Evolutionary conservation across 2,329 filamentous ascomycete genomes (phyloP), one percentile per base, ranked within the genome.

Genomic region (Colletotrichum paranaense): DNA sequence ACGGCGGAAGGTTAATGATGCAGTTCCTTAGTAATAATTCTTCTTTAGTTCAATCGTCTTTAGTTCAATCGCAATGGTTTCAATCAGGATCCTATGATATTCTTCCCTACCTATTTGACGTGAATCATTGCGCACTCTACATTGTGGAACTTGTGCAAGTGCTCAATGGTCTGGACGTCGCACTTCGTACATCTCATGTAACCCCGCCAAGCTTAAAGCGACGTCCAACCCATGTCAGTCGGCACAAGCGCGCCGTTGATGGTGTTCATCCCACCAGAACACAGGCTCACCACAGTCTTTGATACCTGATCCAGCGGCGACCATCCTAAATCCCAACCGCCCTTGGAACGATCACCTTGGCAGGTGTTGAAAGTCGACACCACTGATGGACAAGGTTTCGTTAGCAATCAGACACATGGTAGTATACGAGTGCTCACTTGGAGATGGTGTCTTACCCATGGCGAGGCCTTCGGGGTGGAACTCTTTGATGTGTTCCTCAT

Each of bases 201-300:
- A 32, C 30, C 32, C 9, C 4, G 5, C 4, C 19, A 16, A 22
- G 8, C 5, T 65, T 72, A 60, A 46, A 64, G 32, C 3, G 53
- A 24, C 6, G 71, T 70, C 75, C 64, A 74, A 12, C 67, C 64
- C 62, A 74, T 68, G 46, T 69, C 58, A 16, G 58, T 66, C 16
- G 63, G 65, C 24, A 74, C 66, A 28, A 73, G 22, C 7, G 72
- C 62, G 12, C 62, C 71, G 4, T 73, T 73, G 46, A 73, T 53
- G 14, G 71, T 70, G 30, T 73, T 66, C 56, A 73, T 73, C 9
- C 62, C 67, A 32, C 66, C 71, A 0, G 67, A 70, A 28, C 71
- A 73, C 24, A 73, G 11, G 0, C 52, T 62, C 32, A 67, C n/a
- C 9, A 73, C 71, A 1, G 67, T 71, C 52, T 73, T 73, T 5